These are phyloP conservation scores for Ogataea zsoltii DNA, from an alignment of 805 yeast genomes.

Conservation along the genomic window DNA sequence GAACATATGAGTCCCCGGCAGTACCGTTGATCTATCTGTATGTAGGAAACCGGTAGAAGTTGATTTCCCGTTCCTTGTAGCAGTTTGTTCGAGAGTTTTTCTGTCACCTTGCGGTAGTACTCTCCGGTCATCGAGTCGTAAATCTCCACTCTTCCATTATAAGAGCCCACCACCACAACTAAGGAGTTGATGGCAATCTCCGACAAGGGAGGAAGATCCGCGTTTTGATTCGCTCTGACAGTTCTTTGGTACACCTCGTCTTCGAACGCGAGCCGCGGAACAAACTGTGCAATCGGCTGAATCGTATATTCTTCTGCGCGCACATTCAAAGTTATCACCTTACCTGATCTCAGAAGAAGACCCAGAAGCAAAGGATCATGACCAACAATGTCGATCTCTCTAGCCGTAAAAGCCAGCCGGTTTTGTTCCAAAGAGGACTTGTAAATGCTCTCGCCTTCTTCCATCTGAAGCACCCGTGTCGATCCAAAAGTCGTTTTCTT, in stretches of 20 bases:
- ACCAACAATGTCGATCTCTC: conserved; percentile 28
- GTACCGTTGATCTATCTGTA: conserved; percentile 22
- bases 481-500: conserved; percentile 6
- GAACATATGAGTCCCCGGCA: conserved; percentile 40
- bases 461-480: conserved; percentile 9
- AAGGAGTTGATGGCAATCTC: conserved; percentile 31
- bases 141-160: conserved; percentile 42
- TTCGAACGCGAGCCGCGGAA: conserved; percentile 23
- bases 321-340: conserved; percentile 44
- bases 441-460: conserved; percentile 18
- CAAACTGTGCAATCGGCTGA: conserved; percentile 21
- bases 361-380: conserved; percentile 32
- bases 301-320: conserved; percentile 31
- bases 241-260: conserved; percentile 24
- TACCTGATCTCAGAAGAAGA: conserved; percentile 40
- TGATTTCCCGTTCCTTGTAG: conserved; percentile 17
- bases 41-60: conserved; percentile 21
- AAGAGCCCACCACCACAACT: conserved; percentile 40
- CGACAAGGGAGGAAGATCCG: conserved; percentile 31
- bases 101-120: conserved; percentile 34
- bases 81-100: conserved; percentile 21
- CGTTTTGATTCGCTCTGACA: conserved; percentile 10
- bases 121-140: conserved; percentile 46
- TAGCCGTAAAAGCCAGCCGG: conserved; percentile 10
- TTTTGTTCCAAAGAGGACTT: conserved; percentile 28